Evolutionary conservation across 192 early-diverging fungal genomes (phyloP), one percentile per base, ranked within the genome.

Genomic region (Coemansia furcata): DNA sequence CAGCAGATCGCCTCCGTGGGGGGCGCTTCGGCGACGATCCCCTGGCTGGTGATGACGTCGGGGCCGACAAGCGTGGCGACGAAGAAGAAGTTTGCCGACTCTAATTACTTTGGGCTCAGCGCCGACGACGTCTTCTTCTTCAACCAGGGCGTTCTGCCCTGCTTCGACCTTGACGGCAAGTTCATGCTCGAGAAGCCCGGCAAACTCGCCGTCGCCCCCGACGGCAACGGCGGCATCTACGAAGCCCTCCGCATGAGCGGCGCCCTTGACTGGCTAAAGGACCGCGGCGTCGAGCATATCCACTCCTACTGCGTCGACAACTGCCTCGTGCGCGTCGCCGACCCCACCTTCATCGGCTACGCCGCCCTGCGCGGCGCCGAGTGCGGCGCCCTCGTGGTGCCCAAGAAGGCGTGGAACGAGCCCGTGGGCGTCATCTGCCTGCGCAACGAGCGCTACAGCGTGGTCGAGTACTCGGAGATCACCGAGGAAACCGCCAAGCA

Each of bases 231-330:
- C 72, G 97, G 97, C 52, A 94, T 99, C 70, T 99, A 99, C 82
- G 90, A 93, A 46, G 96, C 95, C 30, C 84, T 99, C 32, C 87
- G 89, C 52, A 79, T 84, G 33, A 92, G 92, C 71, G 93, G 93
- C 38, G 89, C 94, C 1, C 82, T 98, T 40, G 85, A 77, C 44
- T 90, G 93, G 71, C 85, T 99, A 67, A 89, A 88, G 36, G 73
- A 83, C 50, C 91, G 95, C 71, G 90, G 92, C 36, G 87, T 99
- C 63, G 85, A 90, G 68, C 96, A 92, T 77, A 80, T 94, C 29
- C 97, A 99, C 78, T 90, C 90, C 36, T 98, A 98, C 87, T 94
- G 96, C 73, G 96, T 99, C 30, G 97, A 99, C 79, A 99, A 99
- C 79, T 95, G 96, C 61, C 84, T 99, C 29, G 96, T 95, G 66